These are phyloP conservation scores for Phialocephala subalpina DNA, from an alignment of 2,329 filamentous ascomycete genomes.

Conservation along the genomic window DNA sequence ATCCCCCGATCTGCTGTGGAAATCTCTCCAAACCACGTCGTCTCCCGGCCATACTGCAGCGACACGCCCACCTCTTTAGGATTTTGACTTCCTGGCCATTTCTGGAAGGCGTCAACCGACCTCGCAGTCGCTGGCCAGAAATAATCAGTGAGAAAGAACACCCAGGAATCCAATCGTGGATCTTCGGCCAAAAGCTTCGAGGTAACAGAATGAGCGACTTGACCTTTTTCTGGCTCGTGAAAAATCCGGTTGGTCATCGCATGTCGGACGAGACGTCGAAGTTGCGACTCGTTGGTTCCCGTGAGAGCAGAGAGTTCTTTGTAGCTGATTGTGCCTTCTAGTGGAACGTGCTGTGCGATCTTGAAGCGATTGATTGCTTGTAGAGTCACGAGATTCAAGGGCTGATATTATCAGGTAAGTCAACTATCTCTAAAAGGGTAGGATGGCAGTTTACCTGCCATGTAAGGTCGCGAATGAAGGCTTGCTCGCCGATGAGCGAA, in stretches of 20 bases:
- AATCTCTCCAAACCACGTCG: conserved; percentile 11
- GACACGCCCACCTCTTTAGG: conserved; percentile 12
- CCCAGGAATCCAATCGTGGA: conserved; percentile 18
- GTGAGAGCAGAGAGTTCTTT: conserved; percentile 13
- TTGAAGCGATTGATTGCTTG: conserved; percentile 19
- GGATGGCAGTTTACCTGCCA: conserved; percentile 21
- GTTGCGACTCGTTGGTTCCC: conserved; percentile 25
- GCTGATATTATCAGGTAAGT: conserved; percentile 4
- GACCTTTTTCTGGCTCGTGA: conserved; percentile 45
- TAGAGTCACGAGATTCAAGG: conserved; percentile 16
- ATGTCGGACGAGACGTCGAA: conserved; percentile 49
- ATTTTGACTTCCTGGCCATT: conserved; percentile 16
- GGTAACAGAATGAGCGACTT: conserved; percentile 48
- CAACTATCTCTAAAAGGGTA: conserved; percentile 8
- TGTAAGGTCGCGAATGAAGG: conserved; percentile 27
- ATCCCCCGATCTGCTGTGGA: not conserved
- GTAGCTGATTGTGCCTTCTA: not conserved
- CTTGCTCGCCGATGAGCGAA: conserved; percentile 22
- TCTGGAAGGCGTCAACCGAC: conserved; percentile 14
- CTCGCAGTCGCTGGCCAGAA: conserved; percentile 14
- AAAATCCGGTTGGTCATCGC: conserved; percentile 51
- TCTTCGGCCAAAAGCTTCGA: conserved; percentile 49
- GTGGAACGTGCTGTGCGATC: conserved; percentile 9
- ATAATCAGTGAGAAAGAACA: conserved; percentile 9
- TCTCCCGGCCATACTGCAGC: not conserved